phyloP scores from a whole-genome alignment of 805 yeast species.

The Soucietia sequanensis region DNA sequence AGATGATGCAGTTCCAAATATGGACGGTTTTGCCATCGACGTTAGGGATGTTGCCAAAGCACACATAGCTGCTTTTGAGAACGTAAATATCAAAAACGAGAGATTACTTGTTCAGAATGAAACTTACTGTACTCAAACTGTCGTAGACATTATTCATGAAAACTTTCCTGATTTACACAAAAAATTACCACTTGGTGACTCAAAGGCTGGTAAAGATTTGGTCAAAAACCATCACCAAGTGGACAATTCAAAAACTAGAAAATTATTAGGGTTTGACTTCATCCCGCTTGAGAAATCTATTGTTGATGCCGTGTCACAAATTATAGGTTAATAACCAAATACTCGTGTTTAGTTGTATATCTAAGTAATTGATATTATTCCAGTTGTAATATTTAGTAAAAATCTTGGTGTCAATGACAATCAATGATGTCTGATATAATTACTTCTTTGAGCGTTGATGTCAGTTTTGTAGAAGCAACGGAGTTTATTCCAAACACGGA shows the following conservation, averaged over 20 bases:
- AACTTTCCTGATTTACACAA: conserved; percentile 13
- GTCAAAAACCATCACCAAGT: conserved; percentile 10
- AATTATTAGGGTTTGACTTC: conserved; percentile 20
- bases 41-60: conserved; percentile 22
- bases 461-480: too few species aligned
- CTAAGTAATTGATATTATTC: too few species aligned
- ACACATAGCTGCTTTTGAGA: conserved; percentile 16
- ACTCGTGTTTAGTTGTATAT: too few species aligned
- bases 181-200: conserved; percentile 7
- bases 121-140: conserved; percentile 17
- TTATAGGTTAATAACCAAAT: too few species aligned
- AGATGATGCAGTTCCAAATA: not conserved
- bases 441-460: too few species aligned
- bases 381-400: too few species aligned
- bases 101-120: conserved; percentile 28
- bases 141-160: conserved; percentile 19
- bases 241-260: conserved; percentile 15
- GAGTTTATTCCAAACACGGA: too few species aligned
- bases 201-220: conserved; percentile 27
- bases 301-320: conserved; percentile 23
- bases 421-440: too few species aligned
- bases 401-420: too few species aligned
- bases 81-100: conserved; percentile 1
- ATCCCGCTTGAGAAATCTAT: conserved; percentile 21
- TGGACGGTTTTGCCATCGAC: conserved; percentile 7